Base-by-base conservation (phyloP, 192 early-diverging fungal genomes). In the Coemansia sp. region DNA sequence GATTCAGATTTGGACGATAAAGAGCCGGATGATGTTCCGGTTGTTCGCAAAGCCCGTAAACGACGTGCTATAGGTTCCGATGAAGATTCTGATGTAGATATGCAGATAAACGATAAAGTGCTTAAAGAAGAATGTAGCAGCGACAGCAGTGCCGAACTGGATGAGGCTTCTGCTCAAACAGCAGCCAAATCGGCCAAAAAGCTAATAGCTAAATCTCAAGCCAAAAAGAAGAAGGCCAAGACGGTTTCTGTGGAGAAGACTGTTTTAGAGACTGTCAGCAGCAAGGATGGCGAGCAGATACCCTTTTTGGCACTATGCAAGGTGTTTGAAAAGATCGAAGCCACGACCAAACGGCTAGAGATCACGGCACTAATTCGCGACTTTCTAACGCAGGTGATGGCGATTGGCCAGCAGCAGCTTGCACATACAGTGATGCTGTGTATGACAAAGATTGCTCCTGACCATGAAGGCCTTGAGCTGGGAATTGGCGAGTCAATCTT, bases 401-500 rank as follows among this genome's bases (percentile, higher is more conserved):
- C 31, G 20, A 37, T 63, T 14, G 65, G 30, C 30, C 50, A 63
- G 30, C n/a, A 67, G 50, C 63, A 78, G 53, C 75, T 78, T 28
- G 50, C 55, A 10, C 78, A 88, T 26, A 79, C 84, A 48, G 84
- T 98, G 14, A 98, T 98, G 69, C 74, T 98, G 42, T 97, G 94
- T 60, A 81, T 98, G 26, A 93, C 93, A 68, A 93, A 89, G 70
- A 88, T 63, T 82, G 89, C 55, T n/a, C 94, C 97, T 0, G 94
- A 99, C 57, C 92, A 96, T 65, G 93, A 97, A 75, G 91, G 90
- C 21, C 79, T 94, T 20, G 97, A 99, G 75, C 78, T 99, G 19
- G 96, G 96, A 6, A 87, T 99, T 52, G 97, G 97, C 30, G 95
- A 97, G 59, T 87, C 88, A 15, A 79, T 94, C 5, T 68, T 99